These are phyloP conservation scores for Volvox reticuliferus DNA, from an alignment of 139 green algal genomes.

Conservation along the genomic window DNA sequence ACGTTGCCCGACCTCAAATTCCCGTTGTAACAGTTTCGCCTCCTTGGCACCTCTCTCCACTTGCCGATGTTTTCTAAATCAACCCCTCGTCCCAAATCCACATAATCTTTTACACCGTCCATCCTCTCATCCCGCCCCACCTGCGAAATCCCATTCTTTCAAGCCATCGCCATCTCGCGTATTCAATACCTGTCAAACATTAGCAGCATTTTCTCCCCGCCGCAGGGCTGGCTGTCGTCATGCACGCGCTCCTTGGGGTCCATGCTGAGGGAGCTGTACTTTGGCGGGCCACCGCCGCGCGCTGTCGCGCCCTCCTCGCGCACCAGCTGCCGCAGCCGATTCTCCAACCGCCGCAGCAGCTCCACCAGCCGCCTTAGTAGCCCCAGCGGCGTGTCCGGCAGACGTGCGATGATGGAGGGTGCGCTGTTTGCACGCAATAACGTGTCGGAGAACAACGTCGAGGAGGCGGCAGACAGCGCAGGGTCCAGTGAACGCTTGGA, in stretches of 20 bases:
- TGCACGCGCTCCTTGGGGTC: constrained; percentile 75
- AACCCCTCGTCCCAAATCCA: neutral
- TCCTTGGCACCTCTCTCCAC: no score
- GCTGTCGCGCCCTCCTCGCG: constrained; percentile 23
- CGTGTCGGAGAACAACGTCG: constrained; percentile 13
- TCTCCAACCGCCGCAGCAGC: constrained; percentile 81
- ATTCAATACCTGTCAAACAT: constrained; percentile 87
- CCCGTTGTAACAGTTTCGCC: no score
- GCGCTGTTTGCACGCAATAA: constrained; percentile 16
- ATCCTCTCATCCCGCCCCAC: neutral
- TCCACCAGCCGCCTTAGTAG: constrained; percentile 79
- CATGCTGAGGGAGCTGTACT: constrained; percentile 80
- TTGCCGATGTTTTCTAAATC: no score
- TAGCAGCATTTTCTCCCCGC: constrained; percentile 88
- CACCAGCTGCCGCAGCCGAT: constrained; percentile 85
- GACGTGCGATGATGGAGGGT: constrained; percentile 14
- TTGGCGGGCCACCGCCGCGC: constrained; percentile 22
- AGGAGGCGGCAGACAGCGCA: neutral
- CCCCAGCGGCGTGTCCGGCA: constrained; percentile 81
- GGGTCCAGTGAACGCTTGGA: constrained; percentile 22
- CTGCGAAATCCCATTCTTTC: neutral
- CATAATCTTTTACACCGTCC: neutral
- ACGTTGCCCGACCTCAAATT: no score
- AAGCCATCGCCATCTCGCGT: no score
- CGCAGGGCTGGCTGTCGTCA: constrained; percentile 77